phyloP scores from a whole-genome alignment of 2,329 filamentous ascomycete genomes.

The Aurifilum marmelostoma region DNA sequence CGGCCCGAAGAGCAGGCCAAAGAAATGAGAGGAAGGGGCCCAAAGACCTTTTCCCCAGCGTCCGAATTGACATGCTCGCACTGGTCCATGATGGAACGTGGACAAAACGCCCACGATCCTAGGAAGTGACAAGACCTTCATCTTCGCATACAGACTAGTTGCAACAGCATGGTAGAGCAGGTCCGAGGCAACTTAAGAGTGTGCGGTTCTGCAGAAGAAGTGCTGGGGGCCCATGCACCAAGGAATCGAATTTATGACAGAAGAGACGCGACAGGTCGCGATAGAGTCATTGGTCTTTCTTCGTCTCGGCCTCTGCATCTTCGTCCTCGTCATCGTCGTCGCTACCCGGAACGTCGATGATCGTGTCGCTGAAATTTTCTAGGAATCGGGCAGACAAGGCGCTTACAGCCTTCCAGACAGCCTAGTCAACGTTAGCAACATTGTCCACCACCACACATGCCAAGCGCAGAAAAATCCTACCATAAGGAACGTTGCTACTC shows the following conservation, averaged over 20 bases:
- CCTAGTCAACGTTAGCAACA: conserved; percentile 48
- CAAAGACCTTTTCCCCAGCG: conserved; percentile 30
- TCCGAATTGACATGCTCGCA: conserved; percentile 40
- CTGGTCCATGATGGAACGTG: conserved; percentile 36
- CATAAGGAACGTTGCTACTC: conserved; percentile 76
- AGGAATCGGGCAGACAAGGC: conserved; percentile 73
- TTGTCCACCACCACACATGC: conserved; percentile 26
- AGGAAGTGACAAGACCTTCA: conserved; percentile 49
- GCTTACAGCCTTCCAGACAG: conserved; percentile 80
- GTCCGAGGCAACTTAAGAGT: conserved; percentile 95
- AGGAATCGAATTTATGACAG: background rate
- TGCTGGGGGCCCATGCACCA: background rate
- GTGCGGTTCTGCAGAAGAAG: conserved; percentile 60
- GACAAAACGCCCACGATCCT: conserved; percentile 57
- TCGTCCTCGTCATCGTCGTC: conserved; percentile 57
- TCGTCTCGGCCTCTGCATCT: conserved; percentile 38
- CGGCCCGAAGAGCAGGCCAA: conserved; percentile 35
- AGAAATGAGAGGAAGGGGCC: conserved; percentile 33
- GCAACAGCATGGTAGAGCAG: conserved; percentile 78
- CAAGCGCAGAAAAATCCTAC: conserved; percentile 49
- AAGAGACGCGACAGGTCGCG: background rate
- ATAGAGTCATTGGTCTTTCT: conserved; percentile 33
- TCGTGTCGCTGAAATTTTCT: conserved; percentile 75
- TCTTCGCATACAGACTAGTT: conserved; percentile 97
- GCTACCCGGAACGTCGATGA: conserved; percentile 77